These are phyloP conservation scores for Diaporthe batatas DNA, from an alignment of 2,329 filamentous ascomycete species.

Conservation along the genomic window DNA sequence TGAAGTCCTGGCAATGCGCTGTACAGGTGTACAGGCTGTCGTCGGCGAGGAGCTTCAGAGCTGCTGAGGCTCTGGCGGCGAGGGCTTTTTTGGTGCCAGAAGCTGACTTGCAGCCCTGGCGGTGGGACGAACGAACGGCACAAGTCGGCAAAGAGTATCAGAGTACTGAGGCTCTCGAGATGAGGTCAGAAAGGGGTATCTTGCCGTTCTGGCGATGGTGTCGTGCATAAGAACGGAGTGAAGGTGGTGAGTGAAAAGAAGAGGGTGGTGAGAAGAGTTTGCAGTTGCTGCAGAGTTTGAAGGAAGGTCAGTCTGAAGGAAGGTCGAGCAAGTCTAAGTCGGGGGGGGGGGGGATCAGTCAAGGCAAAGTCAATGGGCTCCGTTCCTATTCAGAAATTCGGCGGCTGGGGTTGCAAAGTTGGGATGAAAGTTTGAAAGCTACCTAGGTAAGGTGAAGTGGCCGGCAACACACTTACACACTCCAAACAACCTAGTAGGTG, in stretches of 20 bases:
- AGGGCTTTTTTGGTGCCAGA: background rate
- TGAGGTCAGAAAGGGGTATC: background rate
- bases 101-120: slow-evolving; percentile 24
- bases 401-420: slow-evolving; percentile 8
- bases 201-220: slow-evolving; percentile 18
- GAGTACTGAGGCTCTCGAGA: slow-evolving; percentile 5
- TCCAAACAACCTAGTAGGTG: background rate
- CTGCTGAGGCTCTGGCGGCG: slow-evolving; percentile 13
- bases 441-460: background rate
- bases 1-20: slow-evolving; percentile 31
- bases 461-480: background rate
- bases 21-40: slow-evolving; percentile 20
- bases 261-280: slow-evolving; percentile 17
- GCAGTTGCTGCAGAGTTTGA: slow-evolving; percentile 7
- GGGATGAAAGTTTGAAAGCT: background rate
- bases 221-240: slow-evolving; percentile 7
- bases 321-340: background rate
- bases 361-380: background rate
- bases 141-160: slow-evolving; percentile 11
- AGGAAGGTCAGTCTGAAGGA: slow-evolving; percentile 7
- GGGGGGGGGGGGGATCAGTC: background rate
- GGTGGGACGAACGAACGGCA: slow-evolving; percentile 8
- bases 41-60: slow-evolving; percentile 16
- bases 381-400: slow-evolving; percentile 7
- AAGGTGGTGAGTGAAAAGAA: background rate